phyloP scores from a whole-genome alignment of 306 rosid genomes.

The Carpinus fangiana region DNA sequence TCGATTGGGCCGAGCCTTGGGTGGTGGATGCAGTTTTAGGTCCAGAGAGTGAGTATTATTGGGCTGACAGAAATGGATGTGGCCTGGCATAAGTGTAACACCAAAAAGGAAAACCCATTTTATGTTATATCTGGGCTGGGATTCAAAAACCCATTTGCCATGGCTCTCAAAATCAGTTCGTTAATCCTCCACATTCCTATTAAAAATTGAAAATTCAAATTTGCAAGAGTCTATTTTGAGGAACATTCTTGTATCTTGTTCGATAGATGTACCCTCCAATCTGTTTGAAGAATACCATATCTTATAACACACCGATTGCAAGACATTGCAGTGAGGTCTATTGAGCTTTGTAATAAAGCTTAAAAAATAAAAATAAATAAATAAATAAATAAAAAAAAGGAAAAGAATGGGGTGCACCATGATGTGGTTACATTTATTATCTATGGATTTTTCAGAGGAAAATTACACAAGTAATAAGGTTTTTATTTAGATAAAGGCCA shows the following conservation, averaged over 20 bases:
- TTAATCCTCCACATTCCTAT: conserved; percentile 69
- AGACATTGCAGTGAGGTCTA: conserved; percentile 69
- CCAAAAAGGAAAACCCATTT: no score
- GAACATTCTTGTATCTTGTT: conserved; percentile 30
- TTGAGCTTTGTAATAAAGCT: conserved; percentile 56
- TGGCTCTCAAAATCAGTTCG: conserved; percentile 56
- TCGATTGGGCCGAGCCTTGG: background rate
- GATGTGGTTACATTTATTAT: conserved; percentile 68
- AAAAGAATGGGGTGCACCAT: conserved; percentile 49
- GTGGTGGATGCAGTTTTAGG: no score
- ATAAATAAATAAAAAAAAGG: no score
- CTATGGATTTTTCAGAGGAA: conserved; percentile 66
- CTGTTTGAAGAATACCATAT: conserved; percentile 57
- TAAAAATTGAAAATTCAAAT: conserved; percentile 57
- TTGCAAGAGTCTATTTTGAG: conserved; percentile 51
- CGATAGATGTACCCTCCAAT: conserved; percentile 41
- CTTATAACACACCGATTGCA: conserved; percentile 67
- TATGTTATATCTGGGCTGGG: conserved; percentile 41
- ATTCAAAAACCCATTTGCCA: conserved; percentile 48
- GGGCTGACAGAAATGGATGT: background rate
- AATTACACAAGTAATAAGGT: conserved; percentile 57
- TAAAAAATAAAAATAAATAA: conserved; percentile 39
- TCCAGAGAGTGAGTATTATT: background rate
- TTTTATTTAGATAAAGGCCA: conserved; percentile 63
- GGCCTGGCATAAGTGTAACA: background rate